Evolutionary conservation across 306 rosid species (phyloP), one percentile per base, ranked within the genome.

Genomic region (Cucurbita argyrosperma): DNA sequence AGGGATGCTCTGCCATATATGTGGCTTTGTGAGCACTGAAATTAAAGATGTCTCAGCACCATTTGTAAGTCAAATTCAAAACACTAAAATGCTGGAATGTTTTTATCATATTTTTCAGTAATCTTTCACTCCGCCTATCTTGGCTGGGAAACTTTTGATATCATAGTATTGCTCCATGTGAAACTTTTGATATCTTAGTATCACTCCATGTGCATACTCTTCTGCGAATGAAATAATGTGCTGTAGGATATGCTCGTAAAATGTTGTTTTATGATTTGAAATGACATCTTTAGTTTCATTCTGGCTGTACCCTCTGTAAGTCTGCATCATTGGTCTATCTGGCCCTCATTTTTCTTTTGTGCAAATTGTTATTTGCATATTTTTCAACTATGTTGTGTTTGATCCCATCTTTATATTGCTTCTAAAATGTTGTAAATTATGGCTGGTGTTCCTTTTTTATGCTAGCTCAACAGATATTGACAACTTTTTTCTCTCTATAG

Each of bases 1-100:
- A 76, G 98, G 98, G 79, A 77, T 90, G 50, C 72, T 83, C 74
- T 93, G 98, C 87, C 9, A 6, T 62, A 80, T 12, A 80, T 93
- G 98, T 62, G 94, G 97, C 79, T 54, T 55, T 70, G 96, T 93
- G 63, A 77, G 61, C 56, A 81, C 84, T 1, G 96, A 89, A 57
- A 94, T 94, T 75, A 80, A 69, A 87, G 79, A 91, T 80, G 56
- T 90, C 53, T 19, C 85, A 1, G 87, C 96, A 13, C 90, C 94
- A 63, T 87, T 94, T 80, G 98, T 94, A 94, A 90, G 98, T 88
- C 71, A 56, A 69, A 45, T 52, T 79, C 45, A 53, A 76, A 76
- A 74, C 60, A 72, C 42, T 39, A 11, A 46, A 67, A 83, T 30
- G 75, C 56, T 71, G 76, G 56, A 46, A 5, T 43, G 35, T 57